phyloP scores from a whole-genome alignment of 352 stramenopile genomes.

The Globisporangium middletonii region DNA sequence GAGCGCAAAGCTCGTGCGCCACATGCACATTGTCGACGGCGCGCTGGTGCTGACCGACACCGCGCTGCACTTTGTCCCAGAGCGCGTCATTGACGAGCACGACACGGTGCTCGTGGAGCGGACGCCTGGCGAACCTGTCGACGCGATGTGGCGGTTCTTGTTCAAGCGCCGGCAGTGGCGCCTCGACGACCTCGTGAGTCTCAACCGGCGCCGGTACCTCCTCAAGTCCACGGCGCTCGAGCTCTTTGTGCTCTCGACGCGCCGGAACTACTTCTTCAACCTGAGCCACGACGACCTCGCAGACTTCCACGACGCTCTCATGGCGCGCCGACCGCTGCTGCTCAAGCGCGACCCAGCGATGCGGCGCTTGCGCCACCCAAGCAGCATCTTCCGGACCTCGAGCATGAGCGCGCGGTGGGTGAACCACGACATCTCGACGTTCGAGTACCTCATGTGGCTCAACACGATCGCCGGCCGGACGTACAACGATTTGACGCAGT shows the following conservation, averaged over 20 bases:
- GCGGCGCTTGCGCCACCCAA: conserved; percentile 67
- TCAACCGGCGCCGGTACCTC: conserved; percentile 76
- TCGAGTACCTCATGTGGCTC: conserved; percentile 92
- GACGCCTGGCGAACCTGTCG: conserved; percentile 29
- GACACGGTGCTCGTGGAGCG: conserved; percentile 51
- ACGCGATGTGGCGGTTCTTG: conserved; percentile 54
- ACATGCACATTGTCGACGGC: conserved; percentile 72
- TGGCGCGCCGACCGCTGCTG: conserved; percentile 46
- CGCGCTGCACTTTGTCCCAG: conserved; percentile 54
- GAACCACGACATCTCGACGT: conserved; percentile 94
- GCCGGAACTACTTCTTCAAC: conserved; percentile 87
- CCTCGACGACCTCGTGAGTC: conserved; percentile 62
- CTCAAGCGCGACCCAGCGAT: conserved; percentile 70
- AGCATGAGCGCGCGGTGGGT: conserved; percentile 65
- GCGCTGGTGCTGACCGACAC: conserved; percentile 47
- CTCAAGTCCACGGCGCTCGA: conserved; percentile 77
- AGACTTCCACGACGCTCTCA: conserved; percentile 63
- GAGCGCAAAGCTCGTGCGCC: conserved; percentile 58
- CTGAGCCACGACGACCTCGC: conserved; percentile 43
- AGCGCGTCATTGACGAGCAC: conserved; percentile 72
- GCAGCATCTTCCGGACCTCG: conserved; percentile 77
- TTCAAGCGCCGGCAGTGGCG: conserved; percentile 67
- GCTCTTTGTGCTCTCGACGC: conserved; percentile 74
- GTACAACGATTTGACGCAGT: conserved; percentile 93
- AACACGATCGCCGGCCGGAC: conserved; percentile 87